These are phyloP conservation scores for Pisolithus albus DNA, from an alignment of 768 basidiomycete genomes.

Conservation along the genomic window DNA sequence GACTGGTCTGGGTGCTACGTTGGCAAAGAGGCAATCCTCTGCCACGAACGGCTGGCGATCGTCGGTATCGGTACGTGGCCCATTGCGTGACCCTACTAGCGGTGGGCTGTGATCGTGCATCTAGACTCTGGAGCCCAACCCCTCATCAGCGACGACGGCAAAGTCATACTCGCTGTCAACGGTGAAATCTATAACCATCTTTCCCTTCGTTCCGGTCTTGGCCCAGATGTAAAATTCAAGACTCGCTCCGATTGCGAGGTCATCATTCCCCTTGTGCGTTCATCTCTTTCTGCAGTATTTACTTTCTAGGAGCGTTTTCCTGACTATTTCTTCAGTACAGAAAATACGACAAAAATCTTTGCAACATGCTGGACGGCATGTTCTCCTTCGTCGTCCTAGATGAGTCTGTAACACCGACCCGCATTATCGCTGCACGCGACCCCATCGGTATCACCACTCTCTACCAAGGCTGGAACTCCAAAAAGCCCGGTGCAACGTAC, in stretches of 20 bases:
- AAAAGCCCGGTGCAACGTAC: conserved; percentile 73
- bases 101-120: background rate
- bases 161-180: conserved; percentile 84
- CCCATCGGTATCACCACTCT: conserved; percentile 98
- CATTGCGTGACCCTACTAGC: background rate
- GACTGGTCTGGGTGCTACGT: conserved; percentile 98
- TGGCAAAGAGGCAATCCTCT: conserved; percentile 73
- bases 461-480: conserved; percentile 92
- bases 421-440: conserved; percentile 93
- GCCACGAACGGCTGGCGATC: conserved; percentile 94
- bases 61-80: conserved; percentile 84
- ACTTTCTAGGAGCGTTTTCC: background rate
- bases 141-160: conserved; percentile 78
- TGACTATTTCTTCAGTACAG: conserved; percentile 52
- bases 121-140: conserved; percentile 96
- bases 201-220: conserved; percentile 62
- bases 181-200: conserved; percentile 99
- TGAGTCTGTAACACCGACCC: conserved; percentile 81
- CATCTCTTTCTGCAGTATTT: background rate
- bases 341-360: conserved; percentile 71
- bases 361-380: conserved; percentile 89
- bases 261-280: conserved; percentile 80
- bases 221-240: conserved; percentile 72
- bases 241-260: conserved; percentile 98
- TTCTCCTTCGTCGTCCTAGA: conserved; percentile 97